Base-by-base conservation (phyloP, 148 eudicot species). In the Limonium bicolor region DNA sequence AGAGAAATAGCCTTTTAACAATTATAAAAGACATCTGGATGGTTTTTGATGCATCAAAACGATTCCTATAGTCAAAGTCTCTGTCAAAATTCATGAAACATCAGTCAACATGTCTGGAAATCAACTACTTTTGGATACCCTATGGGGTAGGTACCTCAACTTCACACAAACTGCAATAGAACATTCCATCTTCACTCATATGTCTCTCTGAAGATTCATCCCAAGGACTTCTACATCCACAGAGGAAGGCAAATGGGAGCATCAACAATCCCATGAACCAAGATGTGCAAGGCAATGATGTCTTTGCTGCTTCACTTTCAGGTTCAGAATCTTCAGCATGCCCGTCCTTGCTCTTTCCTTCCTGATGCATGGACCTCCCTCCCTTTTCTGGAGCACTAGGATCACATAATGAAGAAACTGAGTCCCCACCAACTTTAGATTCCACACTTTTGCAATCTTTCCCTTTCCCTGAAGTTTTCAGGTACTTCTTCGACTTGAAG, bases 121-220 rank as follows among this genome's bases (percentile, higher is more conserved):
- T n/a, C n/a, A n/a, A n/a, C n/a, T n/a, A n/a, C n/a, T n/a, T n/a
- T n/a, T n/a, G n/a, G n/a, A n/a, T n/a, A n/a, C n/a, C n/a, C n/a
- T n/a, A n/a, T n/a, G n/a, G n/a, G n/a, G n/a, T n/a, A n/a, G n/a
- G 24, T 51, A 87, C 96, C 96, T 87, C 96, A 33, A 87, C 94
- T 79, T 90, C 93, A 55, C 99, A 90, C 61, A 90, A 74, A 66
- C 94, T 90, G 53, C 99, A 90, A 42, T 78, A 90, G 59, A 90
- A 90, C 99, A 90, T 90, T 68, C 99, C 99, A 55, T 85, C 99
- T 65, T 90, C 99, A 52, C 94, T 78, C 41, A 62, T 53, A 20
- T 77, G 87, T 45, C 64, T 69, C 67, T 73, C 80, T 27, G 82
- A 85, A 53, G 82, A 64, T 47, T 81, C 85, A 30, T 76, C 73